A percentile compares a stretch with the other conserved stretches of the same genome.
phyloP scores from a whole-genome alignment of 2,329 filamentous ascomycete species.

The Tolypocladium pustulatum region DNA sequence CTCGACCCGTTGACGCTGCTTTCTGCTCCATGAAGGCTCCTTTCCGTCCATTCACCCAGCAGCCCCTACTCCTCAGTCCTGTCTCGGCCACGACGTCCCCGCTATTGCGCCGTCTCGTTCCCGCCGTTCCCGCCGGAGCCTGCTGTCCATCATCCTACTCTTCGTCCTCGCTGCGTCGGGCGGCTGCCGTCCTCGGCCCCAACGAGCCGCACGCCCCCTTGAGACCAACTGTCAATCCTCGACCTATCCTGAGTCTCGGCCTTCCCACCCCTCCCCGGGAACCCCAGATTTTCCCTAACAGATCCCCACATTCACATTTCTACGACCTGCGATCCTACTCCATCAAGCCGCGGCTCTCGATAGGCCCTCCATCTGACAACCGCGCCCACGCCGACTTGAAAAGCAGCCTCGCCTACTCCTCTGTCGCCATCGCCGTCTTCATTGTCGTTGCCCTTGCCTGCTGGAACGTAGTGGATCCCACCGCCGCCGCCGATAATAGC shows the following conservation, averaged over 20 bases:
- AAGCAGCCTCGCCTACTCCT: constrained; percentile 1
- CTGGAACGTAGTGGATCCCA: not conserved
- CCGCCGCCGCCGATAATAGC: not conserved
- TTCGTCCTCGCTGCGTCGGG: not conserved
- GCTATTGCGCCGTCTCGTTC: not conserved
- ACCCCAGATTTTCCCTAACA: not conserved
- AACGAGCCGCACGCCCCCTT: not conserved
- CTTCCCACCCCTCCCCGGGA: not conserved
- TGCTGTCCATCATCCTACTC: not conserved
- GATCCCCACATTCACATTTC: not conserved
- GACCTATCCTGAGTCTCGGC: not conserved
- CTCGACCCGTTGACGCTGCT: not conserved
- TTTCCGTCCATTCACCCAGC: not conserved
- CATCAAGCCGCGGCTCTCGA: not conserved
- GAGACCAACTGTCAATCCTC: not conserved
- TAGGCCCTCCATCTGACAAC: not conserved
- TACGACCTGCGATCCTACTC: not conserved
- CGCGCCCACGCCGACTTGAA: not conserved
- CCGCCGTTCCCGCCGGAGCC: not conserved
- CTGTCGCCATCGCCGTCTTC: constrained; percentile 4
- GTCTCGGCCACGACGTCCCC: not conserved
- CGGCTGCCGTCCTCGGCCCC: not conserved
- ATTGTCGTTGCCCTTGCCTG: constrained; percentile 1
- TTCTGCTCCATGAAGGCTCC: not conserved
- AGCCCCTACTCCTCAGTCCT: not conserved